A percentile compares a stretch with the other conserved stretches of the same genome.
phyloP scores from a whole-genome alignment of 2,329 filamentous ascomycete genomes.

The Helminthosporium solani region DNA sequence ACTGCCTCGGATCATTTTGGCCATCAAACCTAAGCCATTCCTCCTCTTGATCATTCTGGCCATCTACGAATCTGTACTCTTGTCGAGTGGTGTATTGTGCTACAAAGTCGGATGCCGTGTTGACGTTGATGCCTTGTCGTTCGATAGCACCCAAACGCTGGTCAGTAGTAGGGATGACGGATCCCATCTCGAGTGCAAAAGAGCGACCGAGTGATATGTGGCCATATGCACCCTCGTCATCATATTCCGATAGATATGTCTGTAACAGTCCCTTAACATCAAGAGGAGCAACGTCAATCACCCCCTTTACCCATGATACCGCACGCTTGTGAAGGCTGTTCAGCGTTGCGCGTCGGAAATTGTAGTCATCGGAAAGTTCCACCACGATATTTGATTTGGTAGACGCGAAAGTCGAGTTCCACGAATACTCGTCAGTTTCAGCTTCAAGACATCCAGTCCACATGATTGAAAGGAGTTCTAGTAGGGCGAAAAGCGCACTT shows the following conservation, averaged over 20 bases:
- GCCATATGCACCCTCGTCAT: slow-evolving; percentile 86
- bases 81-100: slow-evolving; percentile 96
- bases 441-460: slow-evolving; percentile 93
- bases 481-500: slow-evolving; percentile 83
- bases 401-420: slow-evolving; percentile 78
- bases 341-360: slow-evolving; percentile 76
- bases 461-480: slow-evolving; percentile 91
- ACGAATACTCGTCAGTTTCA: slow-evolving; percentile 91
- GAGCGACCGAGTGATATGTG: slow-evolving; percentile 91
- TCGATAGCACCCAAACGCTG: slow-evolving; percentile 81
- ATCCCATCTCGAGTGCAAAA: slow-evolving; percentile 91
- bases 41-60: slow-evolving; percentile 66
- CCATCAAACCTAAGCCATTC: slow-evolving; percentile 58
- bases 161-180: slow-evolving; percentile 80
- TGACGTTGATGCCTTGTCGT: slow-evolving; percentile 71
- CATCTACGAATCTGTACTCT: slow-evolving; percentile 87
- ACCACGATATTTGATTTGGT: slow-evolving; percentile 75
- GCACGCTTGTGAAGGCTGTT: slow-evolving; percentile 75
- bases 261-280: slow-evolving; percentile 95
- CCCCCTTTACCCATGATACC: slow-evolving; percentile 74
- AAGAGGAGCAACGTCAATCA: slow-evolving; percentile 81
- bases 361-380: slow-evolving; percentile 91
- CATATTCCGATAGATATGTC: slow-evolving; percentile 93
- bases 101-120: slow-evolving; percentile 93
- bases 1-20: slow-evolving; percentile 13